These are phyloP conservation scores for Leishmania martiniquensis DNA, from an alignment of 208 protist genomes.

Conservation along the genomic window DNA sequence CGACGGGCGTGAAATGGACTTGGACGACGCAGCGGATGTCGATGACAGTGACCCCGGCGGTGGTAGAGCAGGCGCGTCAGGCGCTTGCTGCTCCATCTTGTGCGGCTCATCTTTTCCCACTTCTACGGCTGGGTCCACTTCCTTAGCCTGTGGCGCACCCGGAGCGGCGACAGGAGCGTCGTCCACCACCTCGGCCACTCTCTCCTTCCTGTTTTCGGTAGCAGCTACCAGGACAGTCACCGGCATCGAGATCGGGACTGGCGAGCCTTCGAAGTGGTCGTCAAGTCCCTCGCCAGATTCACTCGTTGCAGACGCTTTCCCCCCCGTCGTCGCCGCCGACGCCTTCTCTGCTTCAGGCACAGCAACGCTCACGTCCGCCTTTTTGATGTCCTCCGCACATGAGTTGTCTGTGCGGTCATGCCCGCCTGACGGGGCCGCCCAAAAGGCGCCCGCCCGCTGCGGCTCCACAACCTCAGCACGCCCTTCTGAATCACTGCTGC, in stretches of 20 bases:
- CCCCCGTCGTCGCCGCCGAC: background rate
- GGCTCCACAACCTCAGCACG: background rate
- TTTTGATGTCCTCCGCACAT: background rate
- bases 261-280: slow-evolving; percentile 4
- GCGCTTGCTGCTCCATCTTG: background rate
- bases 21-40: background rate
- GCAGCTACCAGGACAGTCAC: background rate
- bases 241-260: background rate
- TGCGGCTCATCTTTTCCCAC: slow-evolving; percentile 4
- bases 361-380: background rate
- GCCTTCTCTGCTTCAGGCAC: background rate
- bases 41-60: background rate
- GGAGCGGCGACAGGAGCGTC: background rate
- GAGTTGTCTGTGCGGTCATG: background rate
- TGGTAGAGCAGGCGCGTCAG: background rate
- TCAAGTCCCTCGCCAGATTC: background rate
- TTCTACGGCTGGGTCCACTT: background rate
- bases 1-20: background rate
- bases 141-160: background rate
- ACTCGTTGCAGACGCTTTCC: slow-evolving; percentile 1
- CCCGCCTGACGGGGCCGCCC: background rate
- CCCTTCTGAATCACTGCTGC: background rate
- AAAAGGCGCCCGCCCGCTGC: background rate
- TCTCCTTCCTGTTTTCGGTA: background rate
- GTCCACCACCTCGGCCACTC: background rate